Evolutionary conservation across 108 stramenopile genomes (phyloP), one percentile per base, ranked within the genome.

Genomic region (Discostella stelligeroides): DNA sequence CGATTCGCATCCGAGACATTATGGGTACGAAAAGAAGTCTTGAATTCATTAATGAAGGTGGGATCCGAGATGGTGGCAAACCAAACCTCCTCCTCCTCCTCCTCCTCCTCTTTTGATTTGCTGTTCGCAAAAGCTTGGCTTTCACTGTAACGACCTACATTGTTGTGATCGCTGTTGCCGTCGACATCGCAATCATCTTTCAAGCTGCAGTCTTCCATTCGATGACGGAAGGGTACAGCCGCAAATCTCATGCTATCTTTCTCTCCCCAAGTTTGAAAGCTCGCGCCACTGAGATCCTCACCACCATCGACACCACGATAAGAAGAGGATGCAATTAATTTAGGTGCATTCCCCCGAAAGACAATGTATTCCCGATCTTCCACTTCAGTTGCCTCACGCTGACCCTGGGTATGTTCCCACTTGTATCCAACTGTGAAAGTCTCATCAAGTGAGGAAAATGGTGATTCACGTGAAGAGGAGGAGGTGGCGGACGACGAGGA

Each of bases 191-290:
- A 39, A 34, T 63, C 50, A 56, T 53, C 48, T 18, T 58, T 59
- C 13, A 34, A n/a, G n/a, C n/a, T n/a, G n/a, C n/a, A n/a, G 40
- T 63, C 48, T 23, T 71, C 66, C 27, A 20, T 54, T 6, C 76
- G 82, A 65, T 73, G 84, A 17, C 54, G 61, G 82, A 95, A 85
- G 2, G 86, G 87, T 23, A 95, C 94, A 0, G 88, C 87, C 2
- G 94, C 94, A 89, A 95, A 95, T 12, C 94, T 70, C 94, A 92
- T 92, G 34, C 69, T 80, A 25, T 66, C 51, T 10, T 84, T 72
- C 56, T 84, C 84, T 17, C 94, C 94, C 94, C 94, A 95, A 4
- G 90, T 95, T 64, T 95, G 94, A 62, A 95, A 95, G 63, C 86
- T 85, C 8, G 63, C 58, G 42, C 76, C 78, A 15, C 81, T n/a